Percentiles rank a stretch among this genome's conserved stretches.
Conservation (phyloP, 768 basidiomycete species). For the Amanita subjunquillea region DNA sequence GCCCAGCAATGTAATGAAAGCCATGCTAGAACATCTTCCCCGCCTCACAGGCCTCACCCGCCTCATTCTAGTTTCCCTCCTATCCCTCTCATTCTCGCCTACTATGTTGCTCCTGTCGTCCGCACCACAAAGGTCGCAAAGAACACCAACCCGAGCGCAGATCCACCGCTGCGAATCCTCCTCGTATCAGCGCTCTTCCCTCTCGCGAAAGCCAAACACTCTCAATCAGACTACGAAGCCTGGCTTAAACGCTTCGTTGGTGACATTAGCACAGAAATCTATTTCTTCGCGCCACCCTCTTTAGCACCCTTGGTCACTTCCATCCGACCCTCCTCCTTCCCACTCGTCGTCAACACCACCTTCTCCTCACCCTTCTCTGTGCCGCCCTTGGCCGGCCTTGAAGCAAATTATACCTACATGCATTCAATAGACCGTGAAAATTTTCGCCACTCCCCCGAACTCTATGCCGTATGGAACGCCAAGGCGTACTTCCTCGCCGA, state of each 20-base stretch:
- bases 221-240: slow-evolving; percentile 27
- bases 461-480: slow-evolving; percentile 47
- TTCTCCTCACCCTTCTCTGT: slow-evolving; percentile 36
- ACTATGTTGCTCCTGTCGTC: background rate
- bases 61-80: background rate
- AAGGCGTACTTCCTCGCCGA: slow-evolving; percentile 41
- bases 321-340: slow-evolving; percentile 18
- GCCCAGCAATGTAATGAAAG: too few relatives aligned
- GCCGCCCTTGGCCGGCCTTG: slow-evolving; percentile 28
- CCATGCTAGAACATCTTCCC: too few relatives aligned
- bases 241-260: slow-evolving; percentile 38
- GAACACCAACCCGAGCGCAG: background rate
- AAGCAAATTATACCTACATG: slow-evolving; percentile 28
- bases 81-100: background rate
- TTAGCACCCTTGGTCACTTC: slow-evolving; percentile 21
- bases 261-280: slow-evolving; percentile 35
- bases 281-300: slow-evolving; percentile 39
- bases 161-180: slow-evolving; percentile 21
- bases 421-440: slow-evolving; percentile 35
- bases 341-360: slow-evolving; percentile 34
- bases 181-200: slow-evolving; percentile 49
- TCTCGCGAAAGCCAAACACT: slow-evolving; percentile 38
- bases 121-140: background rate
- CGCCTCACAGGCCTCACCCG: too few relatives aligned
- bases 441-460: slow-evolving; percentile 29